phyloP scores from a whole-genome alignment of 2,329 filamentous ascomycete genomes.

The Akanthomyces muscarius region DNA sequence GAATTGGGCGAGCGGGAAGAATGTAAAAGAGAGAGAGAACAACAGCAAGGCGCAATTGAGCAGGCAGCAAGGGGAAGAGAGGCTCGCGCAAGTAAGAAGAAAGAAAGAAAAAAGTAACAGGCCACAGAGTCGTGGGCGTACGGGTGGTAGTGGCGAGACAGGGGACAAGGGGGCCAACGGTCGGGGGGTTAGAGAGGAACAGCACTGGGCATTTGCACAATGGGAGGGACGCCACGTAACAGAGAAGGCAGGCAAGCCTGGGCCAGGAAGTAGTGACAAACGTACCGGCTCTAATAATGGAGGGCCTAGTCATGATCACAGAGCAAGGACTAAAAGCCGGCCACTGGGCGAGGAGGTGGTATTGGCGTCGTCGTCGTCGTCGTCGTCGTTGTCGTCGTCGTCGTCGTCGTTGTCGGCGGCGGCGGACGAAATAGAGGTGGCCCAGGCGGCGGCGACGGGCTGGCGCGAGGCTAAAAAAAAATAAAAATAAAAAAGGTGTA shows the following conservation, averaged over 20 bases:
- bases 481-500: neutral
- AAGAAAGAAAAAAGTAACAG: neutral
- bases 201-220: conserved; percentile 11
- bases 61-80: neutral
- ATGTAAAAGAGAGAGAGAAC: conserved; percentile 15
- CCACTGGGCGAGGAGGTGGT: conserved; percentile 17
- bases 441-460: neutral
- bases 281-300: conserved; percentile 59
- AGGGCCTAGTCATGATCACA: conserved; percentile 54
- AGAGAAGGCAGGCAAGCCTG: conserved; percentile 19
- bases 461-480: neutral
- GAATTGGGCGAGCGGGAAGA: conserved; percentile 1
- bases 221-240: conserved; percentile 12
- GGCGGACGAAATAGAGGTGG: conserved; percentile 4
- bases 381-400: no score
- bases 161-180: conserved; percentile 7
- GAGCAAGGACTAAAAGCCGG: neutral
- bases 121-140: neutral
- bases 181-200: conserved; percentile 20
- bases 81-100: neutral
- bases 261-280: conserved; percentile 26
- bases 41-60: neutral
- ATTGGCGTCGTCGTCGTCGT: neutral
- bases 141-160: neutral
- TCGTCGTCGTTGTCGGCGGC: no score